Base-by-base conservation (phyloP, 306 rosid genomes). In the Gastrolobium bilobum region DNA sequence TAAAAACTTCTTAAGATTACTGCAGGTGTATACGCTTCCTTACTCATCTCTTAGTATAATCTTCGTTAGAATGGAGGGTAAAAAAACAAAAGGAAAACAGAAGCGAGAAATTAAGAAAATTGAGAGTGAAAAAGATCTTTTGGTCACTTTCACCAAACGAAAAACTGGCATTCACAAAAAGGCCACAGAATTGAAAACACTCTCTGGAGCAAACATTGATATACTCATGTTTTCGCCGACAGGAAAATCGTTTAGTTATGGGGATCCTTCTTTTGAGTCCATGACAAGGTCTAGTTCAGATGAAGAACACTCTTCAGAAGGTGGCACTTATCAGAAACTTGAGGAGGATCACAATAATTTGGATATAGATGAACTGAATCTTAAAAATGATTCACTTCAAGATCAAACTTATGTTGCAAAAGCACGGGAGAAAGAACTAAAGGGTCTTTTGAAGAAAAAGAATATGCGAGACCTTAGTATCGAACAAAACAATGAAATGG, bases 71-170 rank as follows among this genome's bases (percentile, higher is more conserved):
- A 71, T 51, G 63, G 50, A n/a, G 51, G 35, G 20, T 14, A 52
- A 20, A 4, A 71, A 7, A 34, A 51, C 40, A 26, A 37, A 8
- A 26, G 80, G 80, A 39, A 76, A 52, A 76, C 80, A 76, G 64
- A 76, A 76, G 43, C 2, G 10, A 11, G 54, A 4, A 15, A 50
- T 64, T 1, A 64, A 51, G 43, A 64, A 64, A 20, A 63, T 64
- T 29, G 65, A 64, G 63, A 2, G 5, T 1, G 7, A 13, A 4
- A 52, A 26, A 7, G 6, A 29, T 11, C 33, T 10, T 2, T 39
- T 0, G 0, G 10, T 7, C 0, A 1, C 64, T 5, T 64, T 76
- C 35, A 1, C 64, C 11, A 64, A 64, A 13, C 13, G 73, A 9
- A 76, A 64, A 39, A 0, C 1, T 0, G 52, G 73, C 29, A 51